A percentile compares a stretch with the other conserved stretches of the same genome.
These are phyloP conservation scores for Glebionis coronaria DNA, from an alignment of 129 eudicot genomes.

Conservation along the genomic window DNA sequence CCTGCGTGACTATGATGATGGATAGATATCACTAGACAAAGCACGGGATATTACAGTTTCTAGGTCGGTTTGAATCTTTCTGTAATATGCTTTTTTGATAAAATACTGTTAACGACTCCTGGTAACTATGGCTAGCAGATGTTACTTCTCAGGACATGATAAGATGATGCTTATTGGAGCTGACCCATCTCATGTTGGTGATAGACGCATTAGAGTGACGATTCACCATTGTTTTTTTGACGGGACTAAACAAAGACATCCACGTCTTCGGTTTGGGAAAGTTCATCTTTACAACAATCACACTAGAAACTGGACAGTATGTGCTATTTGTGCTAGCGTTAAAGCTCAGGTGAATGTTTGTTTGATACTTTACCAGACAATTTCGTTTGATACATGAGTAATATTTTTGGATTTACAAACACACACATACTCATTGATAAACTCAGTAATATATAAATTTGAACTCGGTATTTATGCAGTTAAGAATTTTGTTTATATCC, in stretches of 20 bases:
- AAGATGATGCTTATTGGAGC: constrained; percentile 95
- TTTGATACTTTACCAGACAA: not conserved
- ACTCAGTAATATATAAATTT: not conserved
- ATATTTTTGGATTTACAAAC: not conserved
- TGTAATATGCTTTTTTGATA: not conserved
- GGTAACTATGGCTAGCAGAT: constrained; percentile 34
- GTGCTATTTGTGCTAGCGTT: constrained; percentile 94
- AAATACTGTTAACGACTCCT: not conserved
- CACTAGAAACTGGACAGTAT: constrained; percentile 78
- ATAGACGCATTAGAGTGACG: constrained; percentile 86
- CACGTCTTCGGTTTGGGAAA: constrained; percentile 84
- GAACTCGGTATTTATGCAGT: not conserved
- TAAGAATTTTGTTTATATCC: not conserved
- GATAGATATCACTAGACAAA: constrained; percentile 79
- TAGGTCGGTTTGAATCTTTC: constrained; percentile 38
- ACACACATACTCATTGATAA: not conserved
- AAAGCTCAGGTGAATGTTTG: constrained; percentile 69
- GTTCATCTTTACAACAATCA: constrained; percentile 89
- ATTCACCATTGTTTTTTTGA: constrained; percentile 95
- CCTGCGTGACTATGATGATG: constrained; percentile 86
- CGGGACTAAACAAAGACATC: constrained; percentile 88
- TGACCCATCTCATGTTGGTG: constrained; percentile 69
- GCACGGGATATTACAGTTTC: constrained; percentile 85
- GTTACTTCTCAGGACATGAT: constrained; percentile 64
- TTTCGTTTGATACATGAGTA: not conserved